Evolutionary conservation across 352 stramenopile genomes (phyloP).

Genomic region (Elongisporangium prolatum): DNA sequence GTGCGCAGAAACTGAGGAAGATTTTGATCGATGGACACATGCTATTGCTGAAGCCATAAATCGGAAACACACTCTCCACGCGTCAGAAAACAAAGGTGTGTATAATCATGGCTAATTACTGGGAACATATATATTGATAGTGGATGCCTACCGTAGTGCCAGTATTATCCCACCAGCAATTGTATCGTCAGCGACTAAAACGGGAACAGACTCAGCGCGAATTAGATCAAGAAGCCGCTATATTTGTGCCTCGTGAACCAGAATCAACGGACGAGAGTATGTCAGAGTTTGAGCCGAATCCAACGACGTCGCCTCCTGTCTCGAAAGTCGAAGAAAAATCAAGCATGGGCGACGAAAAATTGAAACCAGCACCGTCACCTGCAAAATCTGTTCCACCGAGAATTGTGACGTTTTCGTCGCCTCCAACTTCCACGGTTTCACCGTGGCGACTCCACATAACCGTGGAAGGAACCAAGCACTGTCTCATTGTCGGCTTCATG

Average conservation of each 20-base stretch:
- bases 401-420: conserved; percentile 34
- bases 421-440: conserved; percentile 17
- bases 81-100: conserved; percentile 9
- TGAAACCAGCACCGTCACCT: conserved; percentile 1
- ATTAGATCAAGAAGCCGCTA: conserved; percentile 11
- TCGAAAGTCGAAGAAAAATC: background rate
- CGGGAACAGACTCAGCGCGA: conserved; percentile 40
- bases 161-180: conserved; percentile 64
- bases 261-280: conserved; percentile 4
- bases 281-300: background rate
- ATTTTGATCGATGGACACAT: conserved; percentile 78
- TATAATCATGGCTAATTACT: background rate
- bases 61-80: conserved; percentile 45
- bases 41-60: conserved; percentile 77
- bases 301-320: background rate
- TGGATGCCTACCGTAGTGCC: conserved; percentile 14
- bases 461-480: conserved; percentile 64
- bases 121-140: background rate
- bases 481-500: conserved; percentile 70
- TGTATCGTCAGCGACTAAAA: conserved; percentile 67
- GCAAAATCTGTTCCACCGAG: conserved; percentile 23
- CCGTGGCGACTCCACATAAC: conserved; percentile 51
- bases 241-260: background rate
- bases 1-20: conserved; percentile 65
- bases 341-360: background rate